These are phyloP conservation scores for Pisolithus microcarpus DNA, from an alignment of 768 basidiomycete genomes.

Conservation along the genomic window DNA sequence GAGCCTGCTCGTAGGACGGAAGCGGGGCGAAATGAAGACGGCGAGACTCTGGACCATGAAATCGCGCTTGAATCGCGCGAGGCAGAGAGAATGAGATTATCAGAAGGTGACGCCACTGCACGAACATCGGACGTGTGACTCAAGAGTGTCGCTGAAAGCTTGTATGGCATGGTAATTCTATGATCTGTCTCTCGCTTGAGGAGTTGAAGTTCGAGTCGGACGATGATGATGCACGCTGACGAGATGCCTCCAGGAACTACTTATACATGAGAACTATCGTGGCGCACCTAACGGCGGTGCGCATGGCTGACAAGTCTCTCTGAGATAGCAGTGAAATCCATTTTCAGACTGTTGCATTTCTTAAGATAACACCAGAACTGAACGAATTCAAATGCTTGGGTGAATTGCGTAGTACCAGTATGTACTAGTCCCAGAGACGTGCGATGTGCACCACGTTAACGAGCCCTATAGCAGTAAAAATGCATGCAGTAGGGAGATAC, in stretches of 20 bases:
- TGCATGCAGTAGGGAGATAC: constrained; percentile 69
- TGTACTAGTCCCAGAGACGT: no score
- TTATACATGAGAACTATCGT: no score
- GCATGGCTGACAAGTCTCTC: no score
- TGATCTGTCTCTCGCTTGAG: neutral
- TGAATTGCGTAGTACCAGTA: no score
- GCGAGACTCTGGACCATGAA: constrained; percentile 60
- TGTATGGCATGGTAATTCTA: constrained; percentile 52
- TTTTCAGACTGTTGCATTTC: no score
- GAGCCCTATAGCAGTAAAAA: constrained; percentile 59
- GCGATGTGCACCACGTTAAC: constrained; percentile 80
- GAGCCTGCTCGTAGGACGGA: constrained; percentile 56
- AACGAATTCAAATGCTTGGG: no score
- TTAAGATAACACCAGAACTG: no score
- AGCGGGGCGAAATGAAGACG: constrained; percentile 46
- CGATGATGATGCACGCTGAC: no score
- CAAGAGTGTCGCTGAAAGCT: constrained; percentile 63
- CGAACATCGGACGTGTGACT: constrained; percentile 79
- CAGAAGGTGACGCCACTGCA: constrained; percentile 66
- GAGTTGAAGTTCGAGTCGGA: no score
- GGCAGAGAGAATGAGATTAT: constrained; percentile 77
- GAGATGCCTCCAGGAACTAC: no score
- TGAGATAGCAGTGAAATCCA: no score
- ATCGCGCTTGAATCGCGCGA: constrained; percentile 91
- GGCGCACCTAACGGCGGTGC: no score